Evolutionary conservation across 108 stramenopile genomes (phyloP).

Genomic region (Hondaea fermentalgiana): DNA sequence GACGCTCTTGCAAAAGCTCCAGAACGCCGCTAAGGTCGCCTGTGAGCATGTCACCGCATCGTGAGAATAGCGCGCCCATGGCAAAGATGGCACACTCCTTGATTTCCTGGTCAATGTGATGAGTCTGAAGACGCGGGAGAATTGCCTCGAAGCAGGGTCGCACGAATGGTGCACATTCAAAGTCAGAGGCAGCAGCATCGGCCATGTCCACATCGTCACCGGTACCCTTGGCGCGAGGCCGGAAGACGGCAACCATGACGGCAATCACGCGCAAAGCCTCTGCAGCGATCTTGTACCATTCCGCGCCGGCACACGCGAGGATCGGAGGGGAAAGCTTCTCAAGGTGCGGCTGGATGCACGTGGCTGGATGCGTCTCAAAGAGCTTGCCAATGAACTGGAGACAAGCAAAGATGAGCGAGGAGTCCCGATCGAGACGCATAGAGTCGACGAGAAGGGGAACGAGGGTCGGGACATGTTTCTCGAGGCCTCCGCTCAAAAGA

Average conservation of each 20-base stretch:
- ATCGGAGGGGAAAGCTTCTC: constrained; percentile 57
- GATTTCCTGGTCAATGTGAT: constrained; percentile 92
- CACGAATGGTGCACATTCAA: constrained; percentile 26
- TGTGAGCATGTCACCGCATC: constrained; percentile 41
- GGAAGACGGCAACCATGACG: constrained; percentile 51
- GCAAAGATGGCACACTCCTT: constrained; percentile 71
- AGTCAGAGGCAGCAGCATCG: constrained; percentile 47
- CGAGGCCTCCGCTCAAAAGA: constrained; percentile 67
- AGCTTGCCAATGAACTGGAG: constrained; percentile 65
- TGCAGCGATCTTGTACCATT: constrained; percentile 95
- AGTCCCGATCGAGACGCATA: constrained; percentile 36
- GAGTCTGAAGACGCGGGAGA: constrained; percentile 77
- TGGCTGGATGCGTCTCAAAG: constrained; percentile 58
- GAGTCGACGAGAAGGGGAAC: constrained; percentile 59
- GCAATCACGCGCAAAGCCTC: constrained; percentile 76
- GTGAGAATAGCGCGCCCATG: constrained; percentile 31
- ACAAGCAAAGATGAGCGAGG: constrained; percentile 82
- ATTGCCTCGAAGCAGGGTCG: constrained; percentile 61
- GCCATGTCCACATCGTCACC: constrained; percentile 24
- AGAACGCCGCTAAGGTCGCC: constrained; percentile 58
- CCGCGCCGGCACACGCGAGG: constrained; percentile 62
- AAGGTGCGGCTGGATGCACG: constrained; percentile 35
- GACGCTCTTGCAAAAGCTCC: constrained; percentile 66
- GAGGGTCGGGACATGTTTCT: constrained; percentile 53
- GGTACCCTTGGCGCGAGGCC: constrained; percentile 34